Evolutionary conservation across 495 filamentous ascomycete species (phyloP), one percentile per base, ranked within the genome.

Genomic region (Penicillium lagena): DNA sequence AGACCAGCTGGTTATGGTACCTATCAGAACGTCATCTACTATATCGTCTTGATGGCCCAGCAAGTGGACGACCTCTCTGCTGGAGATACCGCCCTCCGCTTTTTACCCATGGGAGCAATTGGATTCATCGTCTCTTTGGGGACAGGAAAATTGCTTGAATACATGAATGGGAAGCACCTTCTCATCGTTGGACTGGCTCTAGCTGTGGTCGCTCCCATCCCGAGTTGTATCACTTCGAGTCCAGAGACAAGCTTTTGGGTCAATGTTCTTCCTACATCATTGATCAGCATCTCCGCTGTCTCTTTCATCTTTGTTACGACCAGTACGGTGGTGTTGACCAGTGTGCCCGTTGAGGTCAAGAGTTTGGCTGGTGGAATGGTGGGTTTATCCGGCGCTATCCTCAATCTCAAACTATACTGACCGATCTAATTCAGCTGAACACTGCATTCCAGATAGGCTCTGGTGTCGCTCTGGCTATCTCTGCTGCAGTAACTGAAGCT

Each of bases 361-460:
- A 60, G 56, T 32, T 35, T 67, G 4, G 62, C 59, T 30, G 63
- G 63, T 14, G 63, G 63, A 39, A 67, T 67, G 63, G 61, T 64
- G 14, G 39, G 52, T 47, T 10, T 9, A 13, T 35, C 29, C 5
- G 4, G 7, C 5, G 13, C n/a, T 22, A 7, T 22, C 29, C 3
- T 31, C 8, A 29, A 35, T 7, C 4, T 13, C 12, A 4, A n/a
- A 36, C 27, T 30, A 27, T 47, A 22, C 45, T 54, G 27, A 50
- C 28, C 37, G 17, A 1, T n/a, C 7, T 13, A 17, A 10, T 33
- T 4, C 22, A 62, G 61, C 61, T 67, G 5, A 67, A 67, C 42
- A 67, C 63, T 13, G 61, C 63, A 42, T 67, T 67, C 40, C 63
- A 67, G 52, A 67, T 67, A 29, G 63, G 63, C 15, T 67, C 63